Evolutionary conservation across 768 basidiomycete species (phyloP), one percentile per base, ranked within the genome.

Genomic region (Russula sp.): DNA sequence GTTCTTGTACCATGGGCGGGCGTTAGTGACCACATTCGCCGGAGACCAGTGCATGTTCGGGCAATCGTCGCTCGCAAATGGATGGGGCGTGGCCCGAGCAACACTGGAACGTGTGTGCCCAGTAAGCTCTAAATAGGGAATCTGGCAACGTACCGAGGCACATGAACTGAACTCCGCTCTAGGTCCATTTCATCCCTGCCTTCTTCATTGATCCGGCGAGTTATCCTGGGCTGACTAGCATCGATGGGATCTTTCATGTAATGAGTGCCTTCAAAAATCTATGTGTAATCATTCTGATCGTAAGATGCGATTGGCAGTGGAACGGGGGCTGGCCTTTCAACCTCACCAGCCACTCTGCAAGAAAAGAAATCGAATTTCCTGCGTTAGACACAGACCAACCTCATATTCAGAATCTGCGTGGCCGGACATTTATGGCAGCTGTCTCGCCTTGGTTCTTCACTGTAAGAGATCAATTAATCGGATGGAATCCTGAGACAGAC

Each of bases 381-480:
- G 52, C 61, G 52, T 68, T 75, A 4, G 78, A 80, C 46, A 76
- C 79, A 28, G 91, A 92, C 65, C 71, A 74, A 2, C 70, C 80
- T 28, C 86, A 90, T 71, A 75, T 89, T 56, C 67, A 81, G 78
- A 79, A 82, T 76, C 69, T 73, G 1, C 71, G 50, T 0, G 65
- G 69, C 9, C 65, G 74, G 57, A 72, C 75, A 11, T 83, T 81
- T 67, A 80, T 83, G 74, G 79, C 80, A 9, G 78, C 87, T 14
- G 83, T 88, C 26, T 85, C 88, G 5, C 87, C 90, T 20, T 86
- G 86, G 83, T 92, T 92, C 76, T 92, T 88, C 73, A 88, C 90
- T 5, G 78, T 75, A 56, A 64, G 67, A 30, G 28, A 30, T 30
- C 28, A 30, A 26, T 24, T 28, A 30, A 28, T 32, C 24, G 54